Evolutionary conservation across 306 rosid genomes (phyloP), one percentile per base, ranked within the genome.

Genomic region (Carpinus fangiana): DNA sequence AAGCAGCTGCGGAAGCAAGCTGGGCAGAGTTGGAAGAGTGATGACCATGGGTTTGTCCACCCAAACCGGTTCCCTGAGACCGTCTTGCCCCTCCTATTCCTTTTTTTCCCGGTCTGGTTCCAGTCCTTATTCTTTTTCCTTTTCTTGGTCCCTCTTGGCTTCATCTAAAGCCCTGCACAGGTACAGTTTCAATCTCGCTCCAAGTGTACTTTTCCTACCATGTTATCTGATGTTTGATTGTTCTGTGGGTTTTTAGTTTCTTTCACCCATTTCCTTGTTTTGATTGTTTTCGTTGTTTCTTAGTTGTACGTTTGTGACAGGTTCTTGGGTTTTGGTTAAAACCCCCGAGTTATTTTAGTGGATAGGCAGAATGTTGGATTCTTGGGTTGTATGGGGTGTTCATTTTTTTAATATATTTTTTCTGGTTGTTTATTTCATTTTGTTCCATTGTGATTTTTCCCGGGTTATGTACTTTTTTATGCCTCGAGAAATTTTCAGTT

Each of bases 41-140:
- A 86, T 77, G 84, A 81, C 90, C 76, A 82, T 89, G 90, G 96
- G 91, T 76, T 78, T 88, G 56, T 87, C 93, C 67, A 65, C 89
- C 73, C 93, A 87, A 43, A 84, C 85, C 34, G 80, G 82, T 71
- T 77, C 87, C 52, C 78, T 93, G 16, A 81, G 96, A 43, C 91
- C 90, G 38, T 76, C 76, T 75, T 86, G 88, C 86, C 89, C 92
- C 53, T 86, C 91, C 5, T 78, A 81, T 80, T 88, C 85, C 86
- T 83, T 86, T 11, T 70, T 85, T 57, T 79, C 88, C 34, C 88
- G 76, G 41, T 75, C 89, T 67, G 80, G 74, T 72, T 56, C 88
- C 36, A 85, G 72, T 20, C 45, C 56, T 52, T 70, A 81, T 13
- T 73, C 81, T 64, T 10, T 82, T 79, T 82, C 73, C 13, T 85